Conservation (phyloP, 345 rosid species). For the Melastoma malabathricum region DNA sequence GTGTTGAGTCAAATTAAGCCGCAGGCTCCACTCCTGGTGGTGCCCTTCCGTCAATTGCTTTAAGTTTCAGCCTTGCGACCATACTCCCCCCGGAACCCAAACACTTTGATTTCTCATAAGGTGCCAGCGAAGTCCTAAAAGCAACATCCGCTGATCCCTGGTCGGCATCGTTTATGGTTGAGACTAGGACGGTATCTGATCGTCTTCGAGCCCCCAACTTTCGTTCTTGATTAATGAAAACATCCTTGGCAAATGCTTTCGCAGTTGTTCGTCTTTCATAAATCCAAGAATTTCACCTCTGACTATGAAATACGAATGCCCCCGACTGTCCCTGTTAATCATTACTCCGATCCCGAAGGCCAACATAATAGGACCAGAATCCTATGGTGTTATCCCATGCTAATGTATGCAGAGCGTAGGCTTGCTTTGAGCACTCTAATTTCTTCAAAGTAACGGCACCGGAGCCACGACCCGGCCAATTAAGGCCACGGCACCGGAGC, state of each 20-base stretch:
- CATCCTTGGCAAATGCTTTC: slow-evolving; percentile 15
- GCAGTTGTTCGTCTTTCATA: slow-evolving; percentile 19
- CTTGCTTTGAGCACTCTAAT: slow-evolving; percentile 41
- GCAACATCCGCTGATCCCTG: slow-evolving; percentile 16
- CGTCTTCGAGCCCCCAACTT: slow-evolving; percentile 15
- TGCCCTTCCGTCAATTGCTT: no score
- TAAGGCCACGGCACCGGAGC: background rate
- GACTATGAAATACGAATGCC: slow-evolving; percentile 23
- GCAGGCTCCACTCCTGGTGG: no score
- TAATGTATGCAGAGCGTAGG: slow-evolving; percentile 31
- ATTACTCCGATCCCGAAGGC: slow-evolving; percentile 11
- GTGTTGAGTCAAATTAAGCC: no score
- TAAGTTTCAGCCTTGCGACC: no score
- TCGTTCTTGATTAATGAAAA: slow-evolving; percentile 17
- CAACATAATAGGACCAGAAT: slow-evolving; percentile 9
- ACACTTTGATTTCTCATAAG: slow-evolving; percentile 24
- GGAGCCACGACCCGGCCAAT: slow-evolving; percentile 21
- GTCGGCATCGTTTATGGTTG: slow-evolving; percentile 13
- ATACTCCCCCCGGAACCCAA: slow-evolving; percentile 19
- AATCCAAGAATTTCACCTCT: slow-evolving; percentile 15
- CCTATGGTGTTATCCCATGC: slow-evolving; percentile 30
- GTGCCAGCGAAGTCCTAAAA: slow-evolving; percentile 15
- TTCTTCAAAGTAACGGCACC: slow-evolving; percentile 30
- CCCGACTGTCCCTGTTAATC: slow-evolving; percentile 17
- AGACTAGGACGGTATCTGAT: slow-evolving; percentile 12